A percentile compares a stretch with the other conserved stretches of the same genome.
Evolutionary conservation across 768 basidiomycete genomes (phyloP).

Genomic region (Collybiopsis confluens): DNA sequence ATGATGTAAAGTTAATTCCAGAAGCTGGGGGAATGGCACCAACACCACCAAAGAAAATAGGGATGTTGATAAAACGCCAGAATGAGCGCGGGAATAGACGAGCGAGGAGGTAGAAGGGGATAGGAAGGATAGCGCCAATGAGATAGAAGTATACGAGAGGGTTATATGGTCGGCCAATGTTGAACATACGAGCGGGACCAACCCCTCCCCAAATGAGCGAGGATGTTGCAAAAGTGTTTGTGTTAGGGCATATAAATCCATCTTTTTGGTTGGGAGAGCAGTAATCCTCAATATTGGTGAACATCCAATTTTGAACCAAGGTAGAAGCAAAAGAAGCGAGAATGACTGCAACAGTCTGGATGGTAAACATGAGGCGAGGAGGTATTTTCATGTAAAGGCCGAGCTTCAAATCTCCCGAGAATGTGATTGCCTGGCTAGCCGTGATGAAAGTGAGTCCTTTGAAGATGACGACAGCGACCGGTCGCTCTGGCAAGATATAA

Average conservation of each 20-base stretch:
- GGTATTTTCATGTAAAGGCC: conserved; percentile 91
- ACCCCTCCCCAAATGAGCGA: conserved; percentile 82
- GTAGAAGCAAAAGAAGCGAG: conserved; percentile 57
- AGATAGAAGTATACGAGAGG: conserved; percentile 71
- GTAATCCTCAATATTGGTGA: conserved; percentile 66
- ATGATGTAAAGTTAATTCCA: conserved; percentile 89
- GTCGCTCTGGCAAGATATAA: conserved; percentile 79
- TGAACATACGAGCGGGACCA: conserved; percentile 69
- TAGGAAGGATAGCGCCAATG: conserved; percentile 69
- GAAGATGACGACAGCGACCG: conserved; percentile 81
- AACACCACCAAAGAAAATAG: conserved; percentile 75
- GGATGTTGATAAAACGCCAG: conserved; percentile 85
- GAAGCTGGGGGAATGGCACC: conserved; percentile 75
- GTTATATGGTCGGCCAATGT: conserved; percentile 56
- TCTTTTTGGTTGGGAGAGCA: conserved; percentile 60
- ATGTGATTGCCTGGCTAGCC: conserved; percentile 58
- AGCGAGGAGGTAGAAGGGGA: conserved; percentile 81
- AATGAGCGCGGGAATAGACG: conserved; percentile 75
- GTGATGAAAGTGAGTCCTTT: conserved; percentile 61
- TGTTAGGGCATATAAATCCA: conserved; percentile 66
- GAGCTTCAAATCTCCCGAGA: conserved; percentile 75
- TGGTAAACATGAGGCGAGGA: conserved; percentile 71
- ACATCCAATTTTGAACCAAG: conserved; percentile 68
- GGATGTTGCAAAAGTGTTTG: conserved; percentile 64
- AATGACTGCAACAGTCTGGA: conserved; percentile 58